phyloP scores from a whole-genome alignment of 2,329 filamentous ascomycete species.

The Epichloe hybrida region DNA sequence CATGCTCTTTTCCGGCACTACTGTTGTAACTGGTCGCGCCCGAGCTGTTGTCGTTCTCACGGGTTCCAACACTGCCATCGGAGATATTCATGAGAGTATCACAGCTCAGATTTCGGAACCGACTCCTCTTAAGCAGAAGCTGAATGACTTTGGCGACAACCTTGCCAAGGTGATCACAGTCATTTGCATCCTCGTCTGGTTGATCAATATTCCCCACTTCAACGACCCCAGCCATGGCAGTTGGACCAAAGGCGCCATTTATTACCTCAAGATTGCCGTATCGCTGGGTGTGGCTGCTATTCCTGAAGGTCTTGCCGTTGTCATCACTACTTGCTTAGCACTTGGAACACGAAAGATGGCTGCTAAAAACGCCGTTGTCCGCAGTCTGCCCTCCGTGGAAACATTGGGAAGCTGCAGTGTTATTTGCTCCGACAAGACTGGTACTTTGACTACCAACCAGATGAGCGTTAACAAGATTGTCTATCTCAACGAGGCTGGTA shows the following conservation, averaged over 20 bases:
- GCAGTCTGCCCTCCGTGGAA: constrained; percentile 91
- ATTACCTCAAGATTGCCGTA: constrained; percentile 98
- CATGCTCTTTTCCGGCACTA: constrained; percentile 97
- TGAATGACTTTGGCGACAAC: constrained; percentile 94
- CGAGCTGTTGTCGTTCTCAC: constrained; percentile 84
- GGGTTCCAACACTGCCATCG: constrained; percentile 82
- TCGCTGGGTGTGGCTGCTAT: constrained; percentile 96
- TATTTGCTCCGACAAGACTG: constrained; percentile 98
- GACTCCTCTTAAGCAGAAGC: constrained; percentile 93
- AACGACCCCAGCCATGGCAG: constrained; percentile 84
- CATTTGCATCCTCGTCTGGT: constrained; percentile 92
- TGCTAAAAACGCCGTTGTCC: constrained; percentile 91
- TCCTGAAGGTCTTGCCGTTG: constrained; percentile 90
- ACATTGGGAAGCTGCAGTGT: constrained; percentile 98
- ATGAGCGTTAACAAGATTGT: constrained; percentile 97
- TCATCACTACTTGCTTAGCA: constrained; percentile 96
- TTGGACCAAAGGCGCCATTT: constrained; percentile 95
- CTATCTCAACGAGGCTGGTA: constrained; percentile 62
- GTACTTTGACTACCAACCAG: constrained; percentile 94
- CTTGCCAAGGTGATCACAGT: constrained; percentile 96
- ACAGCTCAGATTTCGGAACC: constrained; percentile 95
- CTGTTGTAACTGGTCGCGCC: constrained; percentile 87
- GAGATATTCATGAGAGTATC: constrained; percentile 98
- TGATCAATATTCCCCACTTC: constrained; percentile 98
- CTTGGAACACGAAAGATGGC: constrained; percentile 98